Percentiles rank a stretch among this genome's conserved stretches.
These are phyloP conservation scores for Rhizopogon vulgaris DNA, from an alignment of 768 basidiomycete genomes.

Conservation along the genomic window DNA sequence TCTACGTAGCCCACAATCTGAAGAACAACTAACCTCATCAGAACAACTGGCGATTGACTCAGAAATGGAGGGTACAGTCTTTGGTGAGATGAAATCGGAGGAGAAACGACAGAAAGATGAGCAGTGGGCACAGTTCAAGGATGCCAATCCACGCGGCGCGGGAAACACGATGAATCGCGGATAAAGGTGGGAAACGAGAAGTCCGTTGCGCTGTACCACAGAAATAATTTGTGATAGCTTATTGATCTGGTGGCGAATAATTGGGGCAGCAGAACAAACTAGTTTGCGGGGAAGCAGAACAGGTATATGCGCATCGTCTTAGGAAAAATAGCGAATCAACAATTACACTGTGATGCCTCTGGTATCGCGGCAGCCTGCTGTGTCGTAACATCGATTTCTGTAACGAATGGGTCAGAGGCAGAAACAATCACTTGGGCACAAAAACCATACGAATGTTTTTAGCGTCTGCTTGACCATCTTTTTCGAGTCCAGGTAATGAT, in stretches of 20 bases:
- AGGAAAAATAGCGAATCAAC: constrained; percentile 36
- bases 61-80: constrained; percentile 75
- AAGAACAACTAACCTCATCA: constrained; percentile 59
- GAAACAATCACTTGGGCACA: background rate
- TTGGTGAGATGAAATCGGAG: constrained; percentile 65
- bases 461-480: constrained; percentile 57
- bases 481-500: constrained; percentile 95
- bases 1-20: constrained; percentile 53
- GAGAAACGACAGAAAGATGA: constrained; percentile 81
- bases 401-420: constrained; percentile 1
- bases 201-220: constrained; percentile 1
- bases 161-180: constrained; percentile 98
- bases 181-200: constrained; percentile 27
- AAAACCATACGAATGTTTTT: constrained; percentile 40
- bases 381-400: constrained; percentile 91
- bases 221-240: background rate
- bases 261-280: constrained; percentile 8
- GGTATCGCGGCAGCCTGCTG: constrained; percentile 63
- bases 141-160: constrained; percentile 81
- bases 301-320: constrained; percentile 16
- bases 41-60: constrained; percentile 76
- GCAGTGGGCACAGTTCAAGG: constrained; percentile 86
- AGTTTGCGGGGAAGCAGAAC: constrained; percentile 19
- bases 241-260: background rate
- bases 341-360: constrained; percentile 82